Conservation (phyloP, 2,329 filamentous ascomycete species). For the Arachnomyces sp. region DNA sequence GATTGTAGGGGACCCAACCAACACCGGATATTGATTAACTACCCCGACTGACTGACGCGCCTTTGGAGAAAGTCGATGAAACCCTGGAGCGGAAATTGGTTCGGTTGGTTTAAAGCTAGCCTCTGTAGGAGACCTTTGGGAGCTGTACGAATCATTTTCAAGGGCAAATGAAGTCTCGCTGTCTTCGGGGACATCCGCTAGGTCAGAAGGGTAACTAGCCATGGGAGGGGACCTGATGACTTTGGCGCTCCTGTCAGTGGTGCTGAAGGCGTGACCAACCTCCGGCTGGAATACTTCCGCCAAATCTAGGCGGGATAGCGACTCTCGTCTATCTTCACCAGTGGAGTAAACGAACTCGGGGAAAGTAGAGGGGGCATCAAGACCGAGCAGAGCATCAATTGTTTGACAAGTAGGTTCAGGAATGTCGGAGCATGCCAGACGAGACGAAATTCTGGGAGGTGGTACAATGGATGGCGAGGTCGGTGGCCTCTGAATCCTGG, state of each 20-base stretch:
- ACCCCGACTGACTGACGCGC: slow-evolving; percentile 25
- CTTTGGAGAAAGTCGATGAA: slow-evolving; percentile 14
- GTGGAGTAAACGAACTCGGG: slow-evolving; percentile 24
- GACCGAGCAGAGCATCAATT: slow-evolving; percentile 34
- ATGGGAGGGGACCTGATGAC: slow-evolving; percentile 33
- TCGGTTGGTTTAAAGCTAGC: too few relatives aligned
- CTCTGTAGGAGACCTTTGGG: too few relatives aligned
- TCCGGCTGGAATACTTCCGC: slow-evolving; percentile 23
- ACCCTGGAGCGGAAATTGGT: not conserved
- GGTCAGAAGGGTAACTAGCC: slow-evolving; percentile 30
- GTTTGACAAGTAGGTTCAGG: slow-evolving; percentile 29
- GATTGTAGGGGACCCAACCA: slow-evolving; percentile 35
- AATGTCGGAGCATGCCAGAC: slow-evolving; percentile 20
- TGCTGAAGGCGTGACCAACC: slow-evolving; percentile 33
- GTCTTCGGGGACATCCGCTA: slow-evolving; percentile 41
- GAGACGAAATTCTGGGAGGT: slow-evolving; percentile 33
- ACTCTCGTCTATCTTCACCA: slow-evolving; percentile 10
- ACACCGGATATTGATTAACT: slow-evolving; percentile 35
- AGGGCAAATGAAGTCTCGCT: slow-evolving; percentile 22
- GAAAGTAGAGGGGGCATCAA: slow-evolving; percentile 22
- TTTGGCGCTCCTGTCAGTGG: slow-evolving; percentile 33
- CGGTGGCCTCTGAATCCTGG: slow-evolving; percentile 31
- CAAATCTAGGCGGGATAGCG: slow-evolving; percentile 16
- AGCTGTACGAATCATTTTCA: too few relatives aligned
- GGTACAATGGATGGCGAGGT: slow-evolving; percentile 32